These are phyloP conservation scores for Sporisorium iseilematis-ciliati DNA, from an alignment of 1,284 basidiomycete species.

Conservation along the genomic window DNA sequence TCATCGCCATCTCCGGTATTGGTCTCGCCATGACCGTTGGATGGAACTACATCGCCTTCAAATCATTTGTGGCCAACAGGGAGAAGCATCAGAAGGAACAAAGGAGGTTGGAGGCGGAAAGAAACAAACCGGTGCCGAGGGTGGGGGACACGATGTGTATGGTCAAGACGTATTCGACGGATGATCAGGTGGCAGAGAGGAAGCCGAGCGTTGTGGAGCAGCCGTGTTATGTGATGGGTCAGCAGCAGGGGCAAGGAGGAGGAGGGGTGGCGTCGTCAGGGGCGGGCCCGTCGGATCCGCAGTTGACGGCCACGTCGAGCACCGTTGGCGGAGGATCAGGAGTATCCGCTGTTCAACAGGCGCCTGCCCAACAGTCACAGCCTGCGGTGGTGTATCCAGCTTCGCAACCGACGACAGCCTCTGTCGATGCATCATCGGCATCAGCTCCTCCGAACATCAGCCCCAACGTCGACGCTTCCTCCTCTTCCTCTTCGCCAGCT, in stretches of 20 bases:
- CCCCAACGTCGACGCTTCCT: background rate
- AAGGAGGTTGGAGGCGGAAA: conserved; percentile 19
- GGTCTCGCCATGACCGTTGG: conserved; percentile 22
- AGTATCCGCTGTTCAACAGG: background rate
- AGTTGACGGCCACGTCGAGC: background rate
- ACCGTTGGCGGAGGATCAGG: background rate
- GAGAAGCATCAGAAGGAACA: conserved; percentile 1
- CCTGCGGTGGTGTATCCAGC: background rate
- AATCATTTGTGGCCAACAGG: conserved; percentile 27
- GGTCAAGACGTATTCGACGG: conserved; percentile 25
- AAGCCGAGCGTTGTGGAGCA: conserved; percentile 12
- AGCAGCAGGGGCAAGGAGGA: background rate
- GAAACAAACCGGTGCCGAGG: conserved; percentile 17
- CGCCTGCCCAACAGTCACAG: background rate
- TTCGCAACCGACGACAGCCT: too few relatives aligned
- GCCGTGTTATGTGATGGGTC: conserved; percentile 27
- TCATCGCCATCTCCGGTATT: conserved; percentile 12
- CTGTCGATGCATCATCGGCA: background rate
- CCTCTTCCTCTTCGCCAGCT: too few relatives aligned
- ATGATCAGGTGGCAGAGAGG: conserved; percentile 29
- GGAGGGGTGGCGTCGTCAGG: background rate
- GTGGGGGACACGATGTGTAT: conserved; percentile 35
- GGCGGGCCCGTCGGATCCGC: background rate
- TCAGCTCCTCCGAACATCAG: background rate
- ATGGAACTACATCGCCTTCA: conserved; percentile 32